Base-by-base conservation (phyloP, 805 yeast genomes). In the Jamesozyma gamospora region DNA sequence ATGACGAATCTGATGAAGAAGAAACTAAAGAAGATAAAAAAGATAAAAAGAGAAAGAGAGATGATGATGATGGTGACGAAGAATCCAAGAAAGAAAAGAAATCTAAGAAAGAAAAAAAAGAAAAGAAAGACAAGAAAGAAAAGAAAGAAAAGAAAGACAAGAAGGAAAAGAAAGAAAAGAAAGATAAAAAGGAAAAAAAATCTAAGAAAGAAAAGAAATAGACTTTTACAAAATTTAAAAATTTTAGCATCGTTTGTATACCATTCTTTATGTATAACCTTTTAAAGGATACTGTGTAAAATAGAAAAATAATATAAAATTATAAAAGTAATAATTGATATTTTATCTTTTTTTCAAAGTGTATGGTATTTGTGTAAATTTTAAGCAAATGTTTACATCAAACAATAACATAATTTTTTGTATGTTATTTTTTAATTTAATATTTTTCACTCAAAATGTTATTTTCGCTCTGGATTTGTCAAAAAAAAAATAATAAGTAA, bases 31-130 rank as follows among this genome's bases (percentile, higher is more conserved):
- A 58, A 42, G 55, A 62, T 43, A 60, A 65, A 43, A 50, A 63
- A 50, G 53, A 64, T 46, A 45, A 56, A 41, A 54, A 60, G 49
- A 55, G 64, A 47, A 55, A 57, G 28, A 54, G 63, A 49, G 53
- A 58, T 48, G 92, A 63, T 96, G 97, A 43, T 81, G n/a, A 53
- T 58, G 50, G 58, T 61, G 45, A 49, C 53, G 28, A 51, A 51
- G 50, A 56, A 7, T 55, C 47, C 41, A 58, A 64, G 56, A 60
- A 59, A 45, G 49, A 55, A 32, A 52, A 52, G 50, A 54, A 62
- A 45, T 55, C 59, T 21, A 58, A 59, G 34, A 48, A 53, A 52
- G 51, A 52, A 24, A 45, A 46, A n/a, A 55, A 62, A 44, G 55
- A 58, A 37, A 51, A 55, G 4, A 61, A 63, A 46, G 58, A 62